A percentile compares a stretch with the other conserved stretches of the same genome.
Evolutionary conservation across 2,329 filamentous ascomycete species (phyloP).

Genomic region (Geosmithia putterillii): DNA sequence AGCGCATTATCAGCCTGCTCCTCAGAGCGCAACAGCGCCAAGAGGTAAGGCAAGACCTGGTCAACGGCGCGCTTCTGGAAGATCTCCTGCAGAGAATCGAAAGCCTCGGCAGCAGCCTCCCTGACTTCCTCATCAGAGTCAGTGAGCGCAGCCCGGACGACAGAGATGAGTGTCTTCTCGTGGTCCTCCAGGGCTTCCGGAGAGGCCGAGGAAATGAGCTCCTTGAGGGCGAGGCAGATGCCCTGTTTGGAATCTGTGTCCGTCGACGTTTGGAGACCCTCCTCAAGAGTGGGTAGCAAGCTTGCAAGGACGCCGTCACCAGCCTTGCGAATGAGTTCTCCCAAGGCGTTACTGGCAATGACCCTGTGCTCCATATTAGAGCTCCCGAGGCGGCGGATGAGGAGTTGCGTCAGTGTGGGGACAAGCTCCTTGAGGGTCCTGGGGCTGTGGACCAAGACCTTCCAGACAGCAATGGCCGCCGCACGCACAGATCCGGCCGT

Average conservation of each 20-base stretch:
- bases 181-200: constrained; percentile 85
- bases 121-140: constrained; percentile 83
- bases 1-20: constrained; percentile 85
- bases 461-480: constrained; percentile 90
- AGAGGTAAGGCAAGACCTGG: constrained; percentile 83
- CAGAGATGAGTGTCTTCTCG: constrained; percentile 87
- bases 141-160: constrained; percentile 83
- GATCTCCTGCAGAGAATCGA: constrained; percentile 87
- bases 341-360: constrained; percentile 92
- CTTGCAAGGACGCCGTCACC: constrained; percentile 86
- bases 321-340: constrained; percentile 92
- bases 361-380: constrained; percentile 98
- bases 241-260: constrained; percentile 92
- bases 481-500: constrained; percentile 84
- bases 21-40: constrained; percentile 78
- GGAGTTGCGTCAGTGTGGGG: constrained; percentile 84
- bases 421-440: constrained; percentile 90
- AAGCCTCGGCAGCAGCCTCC: constrained; percentile 92
- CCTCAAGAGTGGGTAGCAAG: constrained; percentile 81
- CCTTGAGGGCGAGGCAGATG: constrained; percentile 90
- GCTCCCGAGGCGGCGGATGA: constrained; percentile 87
- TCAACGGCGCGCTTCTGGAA: constrained; percentile 91
- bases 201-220: constrained; percentile 82
- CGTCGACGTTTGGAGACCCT: constrained; percentile 75
- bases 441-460: constrained; percentile 85